Percentiles rank a stretch among this genome's conserved stretches.
Evolutionary conservation across 2,329 filamentous ascomycete genomes (phyloP).

Genomic region (Aspergillus niger): DNA sequence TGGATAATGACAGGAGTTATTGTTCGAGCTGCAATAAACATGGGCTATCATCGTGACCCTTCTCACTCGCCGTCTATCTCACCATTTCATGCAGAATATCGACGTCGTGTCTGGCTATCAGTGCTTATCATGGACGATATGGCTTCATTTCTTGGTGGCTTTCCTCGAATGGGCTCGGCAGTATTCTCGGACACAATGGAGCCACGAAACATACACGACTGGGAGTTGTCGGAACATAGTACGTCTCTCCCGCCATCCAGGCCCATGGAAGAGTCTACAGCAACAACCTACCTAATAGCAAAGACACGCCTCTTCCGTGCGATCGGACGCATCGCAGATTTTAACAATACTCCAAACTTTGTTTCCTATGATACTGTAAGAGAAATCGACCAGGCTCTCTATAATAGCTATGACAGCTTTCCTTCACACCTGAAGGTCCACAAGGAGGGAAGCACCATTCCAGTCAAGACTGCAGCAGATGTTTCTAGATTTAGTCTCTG

Average conservation of each 20-base stretch:
- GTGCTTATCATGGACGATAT: constrained; percentile 14
- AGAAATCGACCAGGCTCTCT: constrained; percentile 1
- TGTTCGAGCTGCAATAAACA: constrained; percentile 14
- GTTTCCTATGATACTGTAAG: not conserved
- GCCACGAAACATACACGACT: constrained; percentile 14
- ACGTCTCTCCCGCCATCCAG: not conserved
- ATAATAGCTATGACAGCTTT: not conserved
- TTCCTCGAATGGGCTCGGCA: constrained; percentile 10
- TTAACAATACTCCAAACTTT: not conserved
- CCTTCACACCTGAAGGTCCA: constrained; percentile 2
- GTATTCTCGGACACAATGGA: constrained; percentile 10
- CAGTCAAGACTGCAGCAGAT: not conserved
- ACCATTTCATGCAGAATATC: constrained; percentile 5
- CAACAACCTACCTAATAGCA: constrained; percentile 7
- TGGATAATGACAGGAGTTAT: constrained; percentile 17
- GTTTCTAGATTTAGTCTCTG: not conserved
- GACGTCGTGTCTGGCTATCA: constrained; percentile 12
- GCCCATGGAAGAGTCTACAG: constrained; percentile 8
- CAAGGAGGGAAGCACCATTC: not conserved
- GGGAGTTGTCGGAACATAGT: constrained; percentile 3
- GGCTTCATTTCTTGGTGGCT: constrained; percentile 7
- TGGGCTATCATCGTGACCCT: constrained; percentile 17
- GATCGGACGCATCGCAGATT: constrained; percentile 7
- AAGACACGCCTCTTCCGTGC: constrained; percentile 11
- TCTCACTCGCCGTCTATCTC: constrained; percentile 1